Evolutionary conservation across 1,284 basidiomycete species (phyloP).

Genomic region (Naganishia liquefaciens): DNA sequence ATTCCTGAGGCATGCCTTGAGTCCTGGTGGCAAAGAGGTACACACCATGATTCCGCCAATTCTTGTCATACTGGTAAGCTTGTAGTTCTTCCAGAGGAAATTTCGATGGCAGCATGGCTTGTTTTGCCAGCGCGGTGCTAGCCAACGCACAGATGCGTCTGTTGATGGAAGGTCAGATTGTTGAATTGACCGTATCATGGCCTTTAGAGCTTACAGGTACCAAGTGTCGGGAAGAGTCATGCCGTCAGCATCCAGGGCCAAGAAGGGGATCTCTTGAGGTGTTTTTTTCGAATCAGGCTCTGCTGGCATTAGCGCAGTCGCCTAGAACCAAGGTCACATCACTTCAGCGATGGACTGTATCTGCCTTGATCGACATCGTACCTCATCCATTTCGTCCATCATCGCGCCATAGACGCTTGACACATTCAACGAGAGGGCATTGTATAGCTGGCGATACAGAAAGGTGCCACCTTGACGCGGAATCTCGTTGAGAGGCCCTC

Average conservation of each 20-base stretch:
- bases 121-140: not conserved
- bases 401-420: constrained; percentile 35
- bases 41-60: not conserved
- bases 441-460: constrained; percentile 36
- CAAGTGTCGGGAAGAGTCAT: constrained; percentile 35
- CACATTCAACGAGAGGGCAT: constrained; percentile 28
- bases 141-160: constrained; percentile 16
- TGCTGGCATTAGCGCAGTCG: constrained; percentile 37
- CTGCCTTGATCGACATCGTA: not conserved
- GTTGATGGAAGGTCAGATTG: not conserved
- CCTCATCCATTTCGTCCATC: constrained; percentile 39
- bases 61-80: not conserved
- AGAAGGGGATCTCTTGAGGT: constrained; percentile 33
- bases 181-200: not conserved
- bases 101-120: not conserved
- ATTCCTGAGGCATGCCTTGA: no score
- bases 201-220: constrained; percentile 31
- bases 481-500: constrained; percentile 37
- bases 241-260: constrained; percentile 37
- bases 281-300: constrained; percentile 14
- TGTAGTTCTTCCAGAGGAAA: constrained; percentile 18
- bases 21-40: no score
- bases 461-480: constrained; percentile 35
- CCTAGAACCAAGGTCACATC: constrained; percentile 6
- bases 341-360: not conserved